Conservation (phyloP, 2,329 filamentous ascomycete species). For the Neofusicoccum sp. region DNA sequence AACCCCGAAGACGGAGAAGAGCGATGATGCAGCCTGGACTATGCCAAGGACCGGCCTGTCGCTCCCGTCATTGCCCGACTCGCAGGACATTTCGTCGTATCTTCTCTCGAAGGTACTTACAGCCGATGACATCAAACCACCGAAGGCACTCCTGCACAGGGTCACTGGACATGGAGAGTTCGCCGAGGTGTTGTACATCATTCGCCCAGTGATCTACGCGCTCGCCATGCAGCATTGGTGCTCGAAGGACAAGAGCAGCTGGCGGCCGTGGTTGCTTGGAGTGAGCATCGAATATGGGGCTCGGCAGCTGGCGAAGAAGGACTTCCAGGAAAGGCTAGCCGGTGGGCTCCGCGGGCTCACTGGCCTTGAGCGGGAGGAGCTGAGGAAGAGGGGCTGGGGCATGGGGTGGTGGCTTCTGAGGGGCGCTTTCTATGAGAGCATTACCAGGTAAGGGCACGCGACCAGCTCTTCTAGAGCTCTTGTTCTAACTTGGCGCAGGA, state of each 20-base stretch:
- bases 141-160: constrained; percentile 79
- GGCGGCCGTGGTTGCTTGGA: constrained; percentile 89
- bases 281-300: constrained; percentile 83
- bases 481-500: constrained; percentile 38
- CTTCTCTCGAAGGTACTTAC: constrained; percentile 87
- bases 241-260: constrained; percentile 67
- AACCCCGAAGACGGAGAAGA: constrained; percentile 39
- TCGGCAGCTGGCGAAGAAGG: constrained; percentile 73
- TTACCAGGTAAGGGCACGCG: constrained; percentile 60
- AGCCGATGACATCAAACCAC: constrained; percentile 94
- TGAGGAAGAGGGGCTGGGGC: constrained; percentile 81
- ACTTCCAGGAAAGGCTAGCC: constrained; percentile 61
- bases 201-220: constrained; percentile 85
- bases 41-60: constrained; percentile 94
- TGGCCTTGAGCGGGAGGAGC: constrained; percentile 83
- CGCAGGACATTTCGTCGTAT: constrained; percentile 80
- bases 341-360: constrained; percentile 75
- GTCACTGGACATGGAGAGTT: constrained; percentile 71
- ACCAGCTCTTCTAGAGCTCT: not conserved
- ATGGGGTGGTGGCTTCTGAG: constrained; percentile 96
- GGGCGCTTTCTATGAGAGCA: constrained; percentile 92
- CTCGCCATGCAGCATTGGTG: constrained; percentile 72
- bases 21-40: constrained; percentile 61
- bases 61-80: constrained; percentile 77
- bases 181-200: constrained; percentile 87